A percentile compares a stretch with the other conserved stretches of the same genome.
Conservation (phyloP, 768 basidiomycete genomes). For the Leccinum rimulosum region DNA sequence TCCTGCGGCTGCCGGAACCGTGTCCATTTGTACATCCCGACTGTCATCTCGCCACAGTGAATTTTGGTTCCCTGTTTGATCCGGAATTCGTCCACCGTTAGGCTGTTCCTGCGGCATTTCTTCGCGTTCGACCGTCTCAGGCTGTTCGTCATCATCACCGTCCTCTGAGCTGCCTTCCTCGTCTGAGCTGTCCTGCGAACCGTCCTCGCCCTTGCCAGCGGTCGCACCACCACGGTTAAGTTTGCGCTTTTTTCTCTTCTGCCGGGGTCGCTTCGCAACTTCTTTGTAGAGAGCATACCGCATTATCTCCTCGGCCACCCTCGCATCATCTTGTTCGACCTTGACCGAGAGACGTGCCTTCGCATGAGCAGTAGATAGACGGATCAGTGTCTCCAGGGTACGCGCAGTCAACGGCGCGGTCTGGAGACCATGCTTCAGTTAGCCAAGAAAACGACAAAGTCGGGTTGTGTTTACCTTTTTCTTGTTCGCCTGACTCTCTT, state of each 20-base stretch:
- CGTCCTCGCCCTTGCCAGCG: conserved; percentile 54
- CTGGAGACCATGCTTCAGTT: conserved; percentile 40
- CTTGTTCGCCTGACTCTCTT: conserved; percentile 75
- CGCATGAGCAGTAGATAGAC: conserved; percentile 96
- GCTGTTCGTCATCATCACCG: conserved; percentile 43
- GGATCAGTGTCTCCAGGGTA: conserved; percentile 97
- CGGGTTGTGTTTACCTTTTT: conserved; percentile 58
- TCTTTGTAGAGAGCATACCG: conserved; percentile 98
- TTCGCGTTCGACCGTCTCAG: conserved; percentile 46
- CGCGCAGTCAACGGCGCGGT: conserved; percentile 97
- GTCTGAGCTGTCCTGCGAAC: conserved; percentile 34
- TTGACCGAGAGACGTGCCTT: conserved; percentile 87
- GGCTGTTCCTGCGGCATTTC: conserved; percentile 39
- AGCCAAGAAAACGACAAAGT: neutral
- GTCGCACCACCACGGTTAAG: conserved; percentile 64
- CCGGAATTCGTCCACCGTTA: conserved; percentile 24
- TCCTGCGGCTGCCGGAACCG: conserved; percentile 40
- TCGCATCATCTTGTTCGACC: conserved; percentile 83
- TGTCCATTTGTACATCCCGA: conserved; percentile 63
- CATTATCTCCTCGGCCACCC: conserved; percentile 90
- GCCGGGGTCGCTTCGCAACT: conserved; percentile 72
- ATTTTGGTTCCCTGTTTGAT: conserved; percentile 41
- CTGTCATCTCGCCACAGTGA: conserved; percentile 67
- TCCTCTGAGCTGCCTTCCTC: conserved; percentile 42
- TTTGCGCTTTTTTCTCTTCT: conserved; percentile 81